A percentile compares a stretch with the other conserved stretches of the same genome.
Evolutionary conservation across 768 basidiomycete species (phyloP).

Genomic region (Lentinula lateritia): DNA sequence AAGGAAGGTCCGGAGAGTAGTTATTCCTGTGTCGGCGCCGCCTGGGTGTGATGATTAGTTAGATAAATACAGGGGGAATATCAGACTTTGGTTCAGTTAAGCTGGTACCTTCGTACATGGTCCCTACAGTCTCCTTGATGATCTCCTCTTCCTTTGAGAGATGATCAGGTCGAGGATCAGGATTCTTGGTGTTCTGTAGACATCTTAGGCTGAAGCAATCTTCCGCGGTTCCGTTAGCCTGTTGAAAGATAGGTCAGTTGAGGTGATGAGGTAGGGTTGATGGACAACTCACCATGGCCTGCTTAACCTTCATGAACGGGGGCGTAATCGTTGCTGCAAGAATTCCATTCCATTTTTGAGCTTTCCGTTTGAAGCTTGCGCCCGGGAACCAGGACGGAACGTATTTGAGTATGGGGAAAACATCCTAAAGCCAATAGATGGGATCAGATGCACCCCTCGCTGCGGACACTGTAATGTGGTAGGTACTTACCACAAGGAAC

Average conservation of each 20-base stretch:
- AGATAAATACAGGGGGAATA: too few relatives aligned
- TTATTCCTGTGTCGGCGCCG: background rate
- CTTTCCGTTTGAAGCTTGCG: background rate
- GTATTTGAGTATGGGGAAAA: slow-evolving; percentile 4
- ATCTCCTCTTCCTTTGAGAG: background rate
- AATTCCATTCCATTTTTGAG: background rate
- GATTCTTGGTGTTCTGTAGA: background rate
- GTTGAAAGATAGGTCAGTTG: background rate
- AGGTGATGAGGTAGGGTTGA: background rate
- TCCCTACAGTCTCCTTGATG: slow-evolving; percentile 6
- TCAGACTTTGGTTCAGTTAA: too few relatives aligned
- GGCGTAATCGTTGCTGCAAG: background rate
- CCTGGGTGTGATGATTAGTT: background rate
- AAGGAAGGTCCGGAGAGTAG: background rate
- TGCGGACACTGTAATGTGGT: background rate
- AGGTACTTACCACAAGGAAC: slow-evolving; percentile 20
- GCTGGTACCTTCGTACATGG: background rate
- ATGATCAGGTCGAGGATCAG: background rate
- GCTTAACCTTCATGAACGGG: background rate
- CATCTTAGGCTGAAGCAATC: background rate
- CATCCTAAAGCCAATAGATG: background rate
- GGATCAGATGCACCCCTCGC: background rate
- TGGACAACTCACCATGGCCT: background rate
- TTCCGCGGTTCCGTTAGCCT: background rate
- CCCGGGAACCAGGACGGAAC: slow-evolving; percentile 4